phyloP scores from a whole-genome alignment of 2,329 filamentous ascomycete genomes.

The Fusarium clavum region DNA sequence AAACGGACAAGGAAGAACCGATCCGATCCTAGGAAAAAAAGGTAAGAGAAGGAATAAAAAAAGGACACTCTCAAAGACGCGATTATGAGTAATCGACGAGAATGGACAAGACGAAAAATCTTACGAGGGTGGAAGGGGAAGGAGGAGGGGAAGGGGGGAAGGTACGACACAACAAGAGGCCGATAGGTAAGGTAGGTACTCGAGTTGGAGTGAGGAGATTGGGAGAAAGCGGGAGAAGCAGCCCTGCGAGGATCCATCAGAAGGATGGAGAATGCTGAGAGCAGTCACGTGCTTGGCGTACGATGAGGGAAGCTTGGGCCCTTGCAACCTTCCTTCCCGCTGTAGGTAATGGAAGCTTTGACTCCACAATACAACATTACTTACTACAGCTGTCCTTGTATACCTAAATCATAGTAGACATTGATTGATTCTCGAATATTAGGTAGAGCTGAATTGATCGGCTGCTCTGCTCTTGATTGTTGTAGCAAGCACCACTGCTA shows the following conservation, averaged over 20 bases:
- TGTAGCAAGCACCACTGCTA: neutral
- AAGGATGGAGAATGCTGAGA: conserved; percentile 13
- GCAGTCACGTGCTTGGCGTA: conserved; percentile 28
- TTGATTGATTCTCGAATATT: neutral
- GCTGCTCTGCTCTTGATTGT: neutral
- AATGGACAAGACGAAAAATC: no score
- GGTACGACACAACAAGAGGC: conserved; percentile 45
- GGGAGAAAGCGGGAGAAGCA: conserved; percentile 45
- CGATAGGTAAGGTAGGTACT: conserved; percentile 13
- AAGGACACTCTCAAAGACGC: no score
- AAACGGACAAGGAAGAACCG: no score
- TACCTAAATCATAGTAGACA: neutral
- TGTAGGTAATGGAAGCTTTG: neutral
- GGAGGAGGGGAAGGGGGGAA: no score
- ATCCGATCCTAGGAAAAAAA: no score
- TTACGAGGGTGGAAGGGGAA: no score
- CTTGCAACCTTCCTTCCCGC: neutral
- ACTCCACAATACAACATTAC: neutral
- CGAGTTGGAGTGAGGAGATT: conserved; percentile 38
- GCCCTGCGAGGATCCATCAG: conserved; percentile 31
- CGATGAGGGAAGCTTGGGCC: conserved; percentile 22
- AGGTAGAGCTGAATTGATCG: neutral
- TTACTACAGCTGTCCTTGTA: neutral
- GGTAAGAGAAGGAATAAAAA: no score
- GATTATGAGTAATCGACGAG: no score